Evolutionary conservation across 2,329 filamentous ascomycete species (phyloP), one percentile per base, ranked within the genome.

Genomic region (Cladosporium sp.): DNA sequence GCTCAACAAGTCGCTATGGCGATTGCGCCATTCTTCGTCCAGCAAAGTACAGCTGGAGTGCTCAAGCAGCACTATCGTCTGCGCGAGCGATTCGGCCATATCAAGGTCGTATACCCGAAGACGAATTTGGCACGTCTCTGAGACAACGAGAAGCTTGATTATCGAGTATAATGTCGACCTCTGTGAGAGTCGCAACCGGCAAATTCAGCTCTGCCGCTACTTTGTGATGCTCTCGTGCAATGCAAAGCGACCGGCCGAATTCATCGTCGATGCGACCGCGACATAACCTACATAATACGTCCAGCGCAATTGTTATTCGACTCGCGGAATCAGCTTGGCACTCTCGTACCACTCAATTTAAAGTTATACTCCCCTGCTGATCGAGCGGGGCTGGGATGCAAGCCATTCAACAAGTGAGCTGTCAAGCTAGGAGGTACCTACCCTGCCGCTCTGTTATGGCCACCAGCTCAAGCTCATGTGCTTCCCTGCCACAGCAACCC

Each of bases 321-420:
- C 20, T 19, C 20, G 19, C 28, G 20, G 8, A 50, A 37, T 37
- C 40, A 37, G 20, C 38, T 34, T 39, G 22, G 54, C 54, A 6
- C 37, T 49, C 14, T 15, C n/a, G 34, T 36, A 49, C 34, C 11
- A 38, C 28, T 17, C 30, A 19, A 38, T 38, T 45, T 55, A 56
- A 30, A 56, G 40, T 56, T 56, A 43, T 45, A 43, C 25, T 56
- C 54, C 42, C 54, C 54, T 56, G 54, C 38, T 42, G 3, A 38
- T 56, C 43, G 54, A 39, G 54, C 54, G 54, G 54, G 54, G 54
- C 42, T 56, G 54, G 25, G 42, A 56, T 56, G 54, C 54, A 56
- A 39, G 47, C 47, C 19, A 14, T 34, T 50, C 47, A 50, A 47
- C 43, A 47, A 47, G 22, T 47, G 49, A 51, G 34, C 49, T 51